These are phyloP conservation scores for Thermothelomyces thermophilus DNA, from an alignment of 2,329 filamentous ascomycete species.

Conservation along the genomic window DNA sequence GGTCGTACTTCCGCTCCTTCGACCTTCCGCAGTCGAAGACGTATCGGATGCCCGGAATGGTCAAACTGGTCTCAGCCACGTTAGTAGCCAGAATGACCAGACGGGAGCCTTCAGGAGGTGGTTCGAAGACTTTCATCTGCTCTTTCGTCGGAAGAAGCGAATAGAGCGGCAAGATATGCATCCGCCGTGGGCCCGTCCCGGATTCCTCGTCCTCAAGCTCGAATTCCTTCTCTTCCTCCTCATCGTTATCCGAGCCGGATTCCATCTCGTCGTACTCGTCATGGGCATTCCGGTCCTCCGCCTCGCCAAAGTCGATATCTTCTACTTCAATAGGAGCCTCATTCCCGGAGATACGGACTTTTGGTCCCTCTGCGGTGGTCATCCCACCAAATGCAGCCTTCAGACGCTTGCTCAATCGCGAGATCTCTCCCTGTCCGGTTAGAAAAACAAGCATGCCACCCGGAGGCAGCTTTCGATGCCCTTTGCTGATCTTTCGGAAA, in stretches of 20 bases:
- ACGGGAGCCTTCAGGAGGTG: conserved; percentile 72
- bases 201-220: conserved; percentile 57
- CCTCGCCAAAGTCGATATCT: conserved; percentile 74
- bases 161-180: conserved; percentile 90
- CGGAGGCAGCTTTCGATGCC: conserved; percentile 81
- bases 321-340: conserved; percentile 78
- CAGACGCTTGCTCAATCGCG: conserved; percentile 70
- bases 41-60: conserved; percentile 89
- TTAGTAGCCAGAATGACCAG: conserved; percentile 91
- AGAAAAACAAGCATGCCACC: conserved; percentile 92
- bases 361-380: conserved; percentile 52
- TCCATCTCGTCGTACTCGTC: conserved; percentile 50
- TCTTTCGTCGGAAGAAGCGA: conserved; percentile 86
- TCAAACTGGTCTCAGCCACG: conserved; percentile 93
- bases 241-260: conserved; percentile 55
- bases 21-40: conserved; percentile 91
- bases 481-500: conserved; percentile 78
- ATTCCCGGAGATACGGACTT: conserved; percentile 66
- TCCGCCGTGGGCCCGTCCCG: conserved; percentile 58
- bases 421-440: conserved; percentile 89
- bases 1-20: conserved; percentile 87
- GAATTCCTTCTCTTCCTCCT: conserved; percentile 57
- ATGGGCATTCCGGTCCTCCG: conserved; percentile 56
- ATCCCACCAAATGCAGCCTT: conserved; percentile 59
- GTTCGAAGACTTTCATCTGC: conserved; percentile 84